These are phyloP conservation scores for Phialophora tarda DNA, from an alignment of 2,329 filamentous ascomycete genomes.

Conservation along the genomic window DNA sequence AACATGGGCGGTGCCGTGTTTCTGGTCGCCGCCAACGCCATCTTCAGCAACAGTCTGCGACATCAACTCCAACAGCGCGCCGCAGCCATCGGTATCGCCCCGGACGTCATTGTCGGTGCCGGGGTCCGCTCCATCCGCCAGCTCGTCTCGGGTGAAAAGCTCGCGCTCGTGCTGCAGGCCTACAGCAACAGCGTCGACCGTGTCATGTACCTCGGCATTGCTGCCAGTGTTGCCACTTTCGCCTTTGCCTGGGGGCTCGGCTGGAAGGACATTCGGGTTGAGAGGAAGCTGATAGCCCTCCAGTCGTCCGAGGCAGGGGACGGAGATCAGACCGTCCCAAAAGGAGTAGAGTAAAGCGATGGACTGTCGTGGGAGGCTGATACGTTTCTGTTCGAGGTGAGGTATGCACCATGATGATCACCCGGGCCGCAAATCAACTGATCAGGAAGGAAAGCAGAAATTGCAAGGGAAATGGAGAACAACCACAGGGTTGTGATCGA, in stretches of 20 bases:
- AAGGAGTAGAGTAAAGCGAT: not conserved
- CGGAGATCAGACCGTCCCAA: not conserved
- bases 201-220: conserved; percentile 44
- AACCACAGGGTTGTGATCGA: not conserved
- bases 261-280: conserved; percentile 43
- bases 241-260: conserved; percentile 41
- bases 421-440: not conserved
- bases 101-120: conserved; percentile 40
- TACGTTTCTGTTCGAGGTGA: not conserved
- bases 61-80: conserved; percentile 31
- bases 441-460: not conserved
- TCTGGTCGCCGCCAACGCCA: conserved; percentile 42
- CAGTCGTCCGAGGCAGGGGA: not conserved
- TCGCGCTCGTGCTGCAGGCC: conserved; percentile 40
- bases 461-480: not conserved
- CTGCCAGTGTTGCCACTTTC: conserved; percentile 36
- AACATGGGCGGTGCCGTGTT: conserved; percentile 45
- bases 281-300: conserved; percentile 30
- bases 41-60: conserved; percentile 41
- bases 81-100: conserved; percentile 29
- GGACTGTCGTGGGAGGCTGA: not conserved
- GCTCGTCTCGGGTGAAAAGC: conserved; percentile 38
- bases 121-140: conserved; percentile 40
- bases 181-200: conserved; percentile 42
- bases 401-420: not conserved